Evolutionary conservation across 805 yeast genomes (phyloP), one percentile per base, ranked within the genome.

Genomic region (Kuraishia floccosa): DNA sequence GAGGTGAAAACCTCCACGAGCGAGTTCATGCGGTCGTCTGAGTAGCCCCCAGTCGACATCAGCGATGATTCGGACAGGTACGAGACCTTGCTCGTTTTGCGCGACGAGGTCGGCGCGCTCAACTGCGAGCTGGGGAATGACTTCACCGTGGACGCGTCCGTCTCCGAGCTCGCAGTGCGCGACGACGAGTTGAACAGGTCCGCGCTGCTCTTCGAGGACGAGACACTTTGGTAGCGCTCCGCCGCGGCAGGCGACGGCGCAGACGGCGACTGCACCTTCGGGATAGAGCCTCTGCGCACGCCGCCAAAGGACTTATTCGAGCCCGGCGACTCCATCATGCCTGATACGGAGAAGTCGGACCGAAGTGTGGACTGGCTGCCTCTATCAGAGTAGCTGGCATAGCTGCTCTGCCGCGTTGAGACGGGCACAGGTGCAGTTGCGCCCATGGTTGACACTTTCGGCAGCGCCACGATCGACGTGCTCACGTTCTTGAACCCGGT

Each of bases 1-100:
- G 46, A 47, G 7, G 56, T 40, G 25, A 41, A 46, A 28, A 52
- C 41, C 31, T 53, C 54, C 33, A 49, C 49, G 18, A 53, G 35
- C 8, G 52, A 39, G 25, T 52, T 46, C 24, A 47, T 32, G 24
- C 56, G 39, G 19, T 41, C 35, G 32, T 54, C 56, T 15, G 40
- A 39, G 27, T 44, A 44, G 4, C 46, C 47, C 13, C 34, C 21
- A 11, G 17, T 24, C 9, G 14, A 24, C 16, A 17, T 14, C 10
- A 17, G 15, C 8, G 26, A 24, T 10, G 15, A 11, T 24, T 17
- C 2, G 12, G 26, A 24, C 13, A 9, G 13, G 5, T 10, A 14
- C 10, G 26, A 24, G 10, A 11, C n/a, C n/a, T n/a, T n/a, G n/a
- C 26, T 24, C n/a, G n/a, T n/a, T n/a, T n/a, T n/a, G n/a, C n/a